Evolutionary conservation across 2,329 filamentous ascomycete genomes (phyloP).

Genomic region (Fusarium fracticaudum): DNA sequence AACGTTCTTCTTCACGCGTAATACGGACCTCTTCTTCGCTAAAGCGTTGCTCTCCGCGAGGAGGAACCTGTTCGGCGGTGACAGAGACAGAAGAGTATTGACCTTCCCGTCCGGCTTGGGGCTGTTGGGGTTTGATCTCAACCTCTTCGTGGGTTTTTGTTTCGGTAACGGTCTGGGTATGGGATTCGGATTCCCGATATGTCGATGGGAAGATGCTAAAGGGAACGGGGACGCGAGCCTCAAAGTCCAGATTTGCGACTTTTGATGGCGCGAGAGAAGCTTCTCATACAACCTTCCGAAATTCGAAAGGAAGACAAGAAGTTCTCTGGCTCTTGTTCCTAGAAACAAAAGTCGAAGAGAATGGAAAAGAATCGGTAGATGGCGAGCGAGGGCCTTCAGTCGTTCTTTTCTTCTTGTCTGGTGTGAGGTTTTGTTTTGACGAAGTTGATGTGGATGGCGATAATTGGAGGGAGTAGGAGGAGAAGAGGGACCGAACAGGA

Average conservation of each 20-base stretch:
- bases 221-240: slow-evolving; percentile 98
- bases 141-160: slow-evolving; percentile 84
- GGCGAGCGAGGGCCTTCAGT: slow-evolving; percentile 47
- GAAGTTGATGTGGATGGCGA: slow-evolving; percentile 48
- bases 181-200: slow-evolving; percentile 73
- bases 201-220: slow-evolving; percentile 99
- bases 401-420: slow-evolving; percentile 50
- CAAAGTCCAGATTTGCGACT: slow-evolving; percentile 99
- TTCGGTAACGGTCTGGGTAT: slow-evolving; percentile 65
- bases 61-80: slow-evolving; percentile 68
- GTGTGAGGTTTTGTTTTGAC: slow-evolving; percentile 38
- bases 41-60: slow-evolving; percentile 69
- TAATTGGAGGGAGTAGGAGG: slow-evolving; percentile 50
- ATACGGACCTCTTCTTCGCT: slow-evolving; percentile 87
- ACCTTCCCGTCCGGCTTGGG: slow-evolving; percentile 98
- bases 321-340: slow-evolving; percentile 71
- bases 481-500: slow-evolving; percentile 40
- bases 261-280: slow-evolving; percentile 72
- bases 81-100: slow-evolving; percentile 79
- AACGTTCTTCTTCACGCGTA: slow-evolving; percentile 80
- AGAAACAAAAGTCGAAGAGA: slow-evolving; percentile 63
- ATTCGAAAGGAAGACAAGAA: slow-evolving; percentile 76
- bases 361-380: slow-evolving; percentile 47
- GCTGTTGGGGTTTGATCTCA: slow-evolving; percentile 78
- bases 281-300: slow-evolving; percentile 71